Evolutionary conservation across 1,284 basidiomycete genomes (phyloP), one percentile per base, ranked within the genome.

Genomic region (Coniophora puteana): DNA sequence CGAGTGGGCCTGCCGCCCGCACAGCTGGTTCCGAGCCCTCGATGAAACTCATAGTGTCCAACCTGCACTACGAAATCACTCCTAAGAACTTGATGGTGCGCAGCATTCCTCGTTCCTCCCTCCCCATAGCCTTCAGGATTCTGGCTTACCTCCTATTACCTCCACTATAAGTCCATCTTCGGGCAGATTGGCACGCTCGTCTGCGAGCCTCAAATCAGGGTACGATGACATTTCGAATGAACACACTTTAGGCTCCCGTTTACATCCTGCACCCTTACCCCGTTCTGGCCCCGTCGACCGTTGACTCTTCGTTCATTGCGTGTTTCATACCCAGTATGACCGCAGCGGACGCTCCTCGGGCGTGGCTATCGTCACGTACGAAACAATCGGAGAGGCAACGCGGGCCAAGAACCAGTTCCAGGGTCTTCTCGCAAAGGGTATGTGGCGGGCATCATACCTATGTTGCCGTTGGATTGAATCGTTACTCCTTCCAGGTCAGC

Each of bases 51-150:
- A 65, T 86, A 51, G 83, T 97, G 51, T 83, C 87, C 49, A 93
- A 93, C 63, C 57, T 98, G 54, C 94, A 98, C 66, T 98, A 96
- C 55, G 93, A 97, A 55, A 83, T 98, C 37, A 89, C 85, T 44
- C 76, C 86, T 57, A 83, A 82, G 68, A 93, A 97, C 66, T 74
- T 95, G 43, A 83, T 78, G 71, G 93, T 95, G 53, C 56, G 88
- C 36, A 36, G 33, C 33, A 24, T 27, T 35, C 36, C 29, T 21
- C 20, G 22, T 25, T 30, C 4, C 21, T 35, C 28, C 31, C 38
- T 20, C 22, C 28, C 13, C 29, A 34, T 36, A 8, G 24, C 6
- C 10, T 29, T 6, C 1, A 12, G 6, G n/a, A 14, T 8, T 29
- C 37, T 8, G n/a, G n/a, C 24, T 41, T 28, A 22, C 36, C 28